Base-by-base conservation (phyloP, 2,329 filamentous ascomycete species). In the Teratosphaeria nubilosa region DNA sequence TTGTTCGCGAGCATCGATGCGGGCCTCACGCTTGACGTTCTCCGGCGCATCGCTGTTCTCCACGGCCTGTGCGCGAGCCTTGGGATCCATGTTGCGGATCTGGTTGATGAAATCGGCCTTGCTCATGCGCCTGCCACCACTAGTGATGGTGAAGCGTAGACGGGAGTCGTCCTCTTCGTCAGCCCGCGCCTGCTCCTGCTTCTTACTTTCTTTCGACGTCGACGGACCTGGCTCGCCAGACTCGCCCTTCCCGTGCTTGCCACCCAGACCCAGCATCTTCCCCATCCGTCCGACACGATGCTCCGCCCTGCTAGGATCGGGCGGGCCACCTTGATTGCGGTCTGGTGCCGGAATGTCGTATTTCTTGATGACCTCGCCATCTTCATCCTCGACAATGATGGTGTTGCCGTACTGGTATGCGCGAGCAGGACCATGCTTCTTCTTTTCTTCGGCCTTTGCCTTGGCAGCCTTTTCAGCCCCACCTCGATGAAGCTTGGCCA, bases 351-450 rank as follows among this genome's bases (percentile, higher is more conserved):
- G 86, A 30, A 92, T 80, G 62, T 91, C 86, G 69, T 91, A 91
- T 58, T 88, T 86, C 76, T 91, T 91, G 70, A 95, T 82, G 32
- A 95, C 90, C 70, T 95, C 90, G 51, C 89, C 89, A 65, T 91
- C 86, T 71, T 88, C 87, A 62, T 95, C 88, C 74, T 95, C 89
- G 16, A 95, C 87, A 69, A 95, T 92, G 63, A 95, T 90, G 76
- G 89, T 91, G 69, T 90, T 91, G 62, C 90, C 90, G 68, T 90
- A 92, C 64, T 91, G 88, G 69, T 91, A 95, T 5, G 89, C 89
- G 53, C 86, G 78, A n/a, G 90, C 90, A 13, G 88, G 87, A 57
- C 87, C 87, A 63, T 84, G 80, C 63, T 77, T 81, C 56, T 82
- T 79, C 41, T 78, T 75, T 51, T 63, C 56, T 41, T 71, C 67